These are phyloP conservation scores for Fusarium nygamai DNA, from an alignment of 2,329 filamentous ascomycete species.

Conservation along the genomic window DNA sequence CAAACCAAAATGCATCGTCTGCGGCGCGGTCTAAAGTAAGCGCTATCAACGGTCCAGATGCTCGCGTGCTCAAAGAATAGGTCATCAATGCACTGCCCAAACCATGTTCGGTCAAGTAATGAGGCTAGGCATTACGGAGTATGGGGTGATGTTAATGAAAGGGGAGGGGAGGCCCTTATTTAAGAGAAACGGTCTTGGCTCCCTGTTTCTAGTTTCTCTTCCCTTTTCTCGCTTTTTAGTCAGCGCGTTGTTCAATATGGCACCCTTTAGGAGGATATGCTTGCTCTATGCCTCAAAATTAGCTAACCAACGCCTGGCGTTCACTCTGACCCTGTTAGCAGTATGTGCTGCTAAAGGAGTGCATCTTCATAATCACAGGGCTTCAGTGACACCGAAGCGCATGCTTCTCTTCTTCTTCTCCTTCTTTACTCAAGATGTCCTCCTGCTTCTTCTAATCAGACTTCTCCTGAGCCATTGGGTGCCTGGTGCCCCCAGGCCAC, in stretches of 20 bases:
- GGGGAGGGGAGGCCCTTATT: background rate
- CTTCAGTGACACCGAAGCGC: background rate
- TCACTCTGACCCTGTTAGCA: background rate
- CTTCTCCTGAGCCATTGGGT: conserved; percentile 43
- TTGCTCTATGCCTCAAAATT: background rate
- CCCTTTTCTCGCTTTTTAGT: background rate
- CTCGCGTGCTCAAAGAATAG: background rate
- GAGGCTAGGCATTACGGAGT: background rate
- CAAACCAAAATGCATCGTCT: background rate
- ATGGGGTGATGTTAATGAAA: background rate
- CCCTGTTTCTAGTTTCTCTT: background rate
- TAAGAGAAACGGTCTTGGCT: background rate
- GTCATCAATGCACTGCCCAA: background rate
- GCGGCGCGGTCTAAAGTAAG: background rate
- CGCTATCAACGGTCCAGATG: background rate
- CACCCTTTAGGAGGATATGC: background rate
- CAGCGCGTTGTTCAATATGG: background rate
- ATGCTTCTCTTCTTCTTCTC: background rate
- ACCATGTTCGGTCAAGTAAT: background rate
- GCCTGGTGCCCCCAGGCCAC: background rate
- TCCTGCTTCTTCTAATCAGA: conserved; percentile 45
- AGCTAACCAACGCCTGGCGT: background rate
- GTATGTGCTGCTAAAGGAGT: background rate
- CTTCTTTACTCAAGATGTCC: conserved; percentile 41
- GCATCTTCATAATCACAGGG: background rate